A percentile compares a stretch with the other conserved stretches of the same genome.
Evolutionary conservation across 1,139 yeast genomes (phyloP).

Genomic region (Zygotorulaspora mrakii): DNA sequence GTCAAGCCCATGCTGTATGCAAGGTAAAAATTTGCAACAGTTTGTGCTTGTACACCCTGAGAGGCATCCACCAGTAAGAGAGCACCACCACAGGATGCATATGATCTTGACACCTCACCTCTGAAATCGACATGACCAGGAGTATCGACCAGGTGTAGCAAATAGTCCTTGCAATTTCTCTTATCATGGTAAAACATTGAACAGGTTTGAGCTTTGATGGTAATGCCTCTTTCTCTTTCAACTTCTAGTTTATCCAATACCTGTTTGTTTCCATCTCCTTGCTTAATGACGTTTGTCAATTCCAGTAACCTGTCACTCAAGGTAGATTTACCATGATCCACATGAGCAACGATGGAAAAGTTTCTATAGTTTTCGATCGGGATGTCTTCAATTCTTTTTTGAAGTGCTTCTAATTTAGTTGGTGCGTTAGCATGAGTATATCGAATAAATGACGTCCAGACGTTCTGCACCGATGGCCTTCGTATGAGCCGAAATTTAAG

Average conservation of each 20-base stretch:
- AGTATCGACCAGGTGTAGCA: constrained; percentile 88
- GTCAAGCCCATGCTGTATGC: constrained; percentile 84
- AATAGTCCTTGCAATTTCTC: constrained; percentile 54
- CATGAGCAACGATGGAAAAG: constrained; percentile 94
- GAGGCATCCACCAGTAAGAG: constrained; percentile 85
- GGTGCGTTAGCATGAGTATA: constrained; percentile 17
- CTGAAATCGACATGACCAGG: constrained; percentile 98
- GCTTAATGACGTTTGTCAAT: constrained; percentile 80
- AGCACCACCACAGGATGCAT: constrained; percentile 97
- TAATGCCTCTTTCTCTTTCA: constrained; percentile 92
- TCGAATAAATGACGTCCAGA: constrained; percentile 16
- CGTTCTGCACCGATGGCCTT: constrained; percentile 8
- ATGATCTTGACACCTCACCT: constrained; percentile 87
- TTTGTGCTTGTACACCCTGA: constrained; percentile 96
- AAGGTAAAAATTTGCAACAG: constrained; percentile 89
- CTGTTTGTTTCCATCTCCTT: constrained; percentile 67
- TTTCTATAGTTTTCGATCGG: constrained; percentile 83
- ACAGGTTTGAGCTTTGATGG: constrained; percentile 95
- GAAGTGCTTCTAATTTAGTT: constrained; percentile 21
- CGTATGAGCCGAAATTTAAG: background rate
- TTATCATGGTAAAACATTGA: constrained; percentile 81
- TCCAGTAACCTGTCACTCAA: constrained; percentile 83
- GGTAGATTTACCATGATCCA: constrained; percentile 96
- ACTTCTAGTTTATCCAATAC: constrained; percentile 91
- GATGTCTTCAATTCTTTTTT: constrained; percentile 60